A percentile compares a stretch with the other conserved stretches of the same genome.
These are phyloP conservation scores for Tephrocybe sp. DNA, from an alignment of 768 basidiomycete genomes.

Conservation along the genomic window DNA sequence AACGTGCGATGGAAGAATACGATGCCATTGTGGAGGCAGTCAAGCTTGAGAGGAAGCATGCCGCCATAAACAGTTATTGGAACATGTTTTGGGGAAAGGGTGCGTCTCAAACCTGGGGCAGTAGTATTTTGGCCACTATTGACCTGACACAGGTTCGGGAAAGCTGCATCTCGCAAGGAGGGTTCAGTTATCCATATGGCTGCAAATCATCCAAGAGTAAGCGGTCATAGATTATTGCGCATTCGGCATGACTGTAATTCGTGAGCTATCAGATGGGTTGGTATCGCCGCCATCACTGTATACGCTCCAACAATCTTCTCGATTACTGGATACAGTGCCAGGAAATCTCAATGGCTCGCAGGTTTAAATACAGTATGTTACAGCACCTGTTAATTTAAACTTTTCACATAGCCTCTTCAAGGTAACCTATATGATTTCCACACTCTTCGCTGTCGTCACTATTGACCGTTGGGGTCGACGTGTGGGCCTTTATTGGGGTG, in stretches of 20 bases:
- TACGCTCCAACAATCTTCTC: constrained; percentile 44
- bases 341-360: constrained; percentile 42
- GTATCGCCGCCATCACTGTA: constrained; percentile 43
- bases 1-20: constrained; percentile 27
- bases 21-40: constrained; percentile 36
- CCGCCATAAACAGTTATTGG: constrained; percentile 38
- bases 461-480: constrained; percentile 43
- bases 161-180: constrained; percentile 38
- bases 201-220: constrained; percentile 43
- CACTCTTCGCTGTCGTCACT: constrained; percentile 37
- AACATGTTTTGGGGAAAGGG: constrained; percentile 44
- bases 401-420: constrained; percentile 7
- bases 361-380: constrained; percentile 38
- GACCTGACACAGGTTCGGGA: constrained; percentile 22
- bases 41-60: constrained; percentile 36
- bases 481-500: constrained; percentile 43
- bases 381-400: background rate
- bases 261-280: constrained; percentile 31
- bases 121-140: background rate
- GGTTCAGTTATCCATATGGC: constrained; percentile 41
- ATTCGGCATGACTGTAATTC: background rate
- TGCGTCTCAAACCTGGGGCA: background rate
- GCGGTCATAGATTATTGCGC: constrained; percentile 6
- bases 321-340: constrained; percentile 37
- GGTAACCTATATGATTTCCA: constrained; percentile 42